phyloP scores from a whole-genome alignment of 192 early-diverging fungal genomes.

The Entophlyctis helioformis region DNA sequence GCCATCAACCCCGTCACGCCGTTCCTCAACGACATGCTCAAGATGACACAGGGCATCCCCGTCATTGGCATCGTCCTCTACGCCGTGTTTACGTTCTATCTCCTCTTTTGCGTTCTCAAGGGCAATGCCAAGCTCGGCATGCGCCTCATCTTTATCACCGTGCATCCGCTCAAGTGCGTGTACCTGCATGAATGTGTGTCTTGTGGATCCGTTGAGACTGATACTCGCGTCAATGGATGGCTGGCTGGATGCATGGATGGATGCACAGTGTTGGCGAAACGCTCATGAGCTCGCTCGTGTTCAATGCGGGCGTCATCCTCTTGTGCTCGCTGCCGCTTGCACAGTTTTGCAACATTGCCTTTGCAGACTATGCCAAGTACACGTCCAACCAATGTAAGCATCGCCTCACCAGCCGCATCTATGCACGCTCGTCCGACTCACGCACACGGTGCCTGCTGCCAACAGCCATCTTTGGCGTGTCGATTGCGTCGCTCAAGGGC shows the following conservation, averaged over 20 bases:
- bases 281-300: constrained; percentile 46
- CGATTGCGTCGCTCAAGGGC: constrained; percentile 35
- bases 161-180: constrained; percentile 41
- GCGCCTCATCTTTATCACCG: constrained; percentile 40
- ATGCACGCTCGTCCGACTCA: constrained; percentile 2
- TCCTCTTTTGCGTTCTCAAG: constrained; percentile 45
- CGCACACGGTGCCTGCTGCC: too few species aligned
- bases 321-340: constrained; percentile 41
- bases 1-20: constrained; percentile 17
- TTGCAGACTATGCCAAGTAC: constrained; percentile 37
- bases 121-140: constrained; percentile 43
- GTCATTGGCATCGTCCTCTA: constrained; percentile 45
- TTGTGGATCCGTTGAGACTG: background rate
- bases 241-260: too few species aligned
- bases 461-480: constrained; percentile 41
- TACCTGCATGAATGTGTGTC: background rate
- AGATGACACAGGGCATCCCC: constrained; percentile 26
- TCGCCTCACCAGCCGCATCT: too few species aligned
- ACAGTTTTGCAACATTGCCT: constrained; percentile 43
- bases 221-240: background rate
- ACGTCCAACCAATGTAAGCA: constrained; percentile 39
- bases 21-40: constrained; percentile 45
- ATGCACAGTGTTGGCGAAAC: constrained; percentile 41
- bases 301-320: constrained; percentile 45
- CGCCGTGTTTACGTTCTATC: constrained; percentile 43